phyloP scores from a whole-genome alignment of 108 stramenopile species.

The Nitzschia sp. region DNA sequence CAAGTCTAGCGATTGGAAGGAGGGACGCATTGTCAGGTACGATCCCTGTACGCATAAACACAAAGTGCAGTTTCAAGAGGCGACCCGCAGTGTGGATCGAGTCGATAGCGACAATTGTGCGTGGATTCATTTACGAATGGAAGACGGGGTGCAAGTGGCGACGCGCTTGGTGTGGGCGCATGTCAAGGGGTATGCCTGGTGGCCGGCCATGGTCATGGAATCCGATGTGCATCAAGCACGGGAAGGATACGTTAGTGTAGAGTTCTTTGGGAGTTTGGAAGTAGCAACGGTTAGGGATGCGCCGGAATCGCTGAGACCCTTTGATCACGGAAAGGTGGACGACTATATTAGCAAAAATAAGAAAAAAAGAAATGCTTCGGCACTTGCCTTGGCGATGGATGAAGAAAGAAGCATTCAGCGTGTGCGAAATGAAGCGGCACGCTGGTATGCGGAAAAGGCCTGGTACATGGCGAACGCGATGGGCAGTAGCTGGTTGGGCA shows the following conservation, averaged over 20 bases:
- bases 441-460: slow-evolving; percentile 51
- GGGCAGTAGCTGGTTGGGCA: slow-evolving; percentile 41
- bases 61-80: slow-evolving; percentile 44
- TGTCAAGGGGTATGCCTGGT: slow-evolving; percentile 78
- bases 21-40: slow-evolving; percentile 60
- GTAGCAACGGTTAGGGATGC: slow-evolving; percentile 49
- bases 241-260: slow-evolving; percentile 51
- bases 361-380: slow-evolving; percentile 63
- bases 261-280: slow-evolving; percentile 62
- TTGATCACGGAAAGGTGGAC: slow-evolving; percentile 49
- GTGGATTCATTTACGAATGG: slow-evolving; percentile 50
- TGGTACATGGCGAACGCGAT: slow-evolving; percentile 34
- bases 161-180: slow-evolving; percentile 63
- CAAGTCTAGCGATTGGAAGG: slow-evolving; percentile 44
- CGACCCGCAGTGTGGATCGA: slow-evolving; percentile 25
- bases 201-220: slow-evolving; percentile 72
- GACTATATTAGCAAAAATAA: slow-evolving; percentile 61
- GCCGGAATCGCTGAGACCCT: slow-evolving; percentile 54
- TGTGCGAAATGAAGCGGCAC: slow-evolving; percentile 49
- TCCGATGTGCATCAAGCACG: slow-evolving; percentile 40
- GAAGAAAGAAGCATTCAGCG: slow-evolving; percentile 45
- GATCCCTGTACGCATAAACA: slow-evolving; percentile 69
- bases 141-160: slow-evolving; percentile 53
- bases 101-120: slow-evolving; percentile 33
- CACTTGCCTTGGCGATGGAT: slow-evolving; percentile 35